Evolutionary conservation across 495 filamentous ascomycete genomes (phyloP).

Genomic region (Pyrenula massariospora): DNA sequence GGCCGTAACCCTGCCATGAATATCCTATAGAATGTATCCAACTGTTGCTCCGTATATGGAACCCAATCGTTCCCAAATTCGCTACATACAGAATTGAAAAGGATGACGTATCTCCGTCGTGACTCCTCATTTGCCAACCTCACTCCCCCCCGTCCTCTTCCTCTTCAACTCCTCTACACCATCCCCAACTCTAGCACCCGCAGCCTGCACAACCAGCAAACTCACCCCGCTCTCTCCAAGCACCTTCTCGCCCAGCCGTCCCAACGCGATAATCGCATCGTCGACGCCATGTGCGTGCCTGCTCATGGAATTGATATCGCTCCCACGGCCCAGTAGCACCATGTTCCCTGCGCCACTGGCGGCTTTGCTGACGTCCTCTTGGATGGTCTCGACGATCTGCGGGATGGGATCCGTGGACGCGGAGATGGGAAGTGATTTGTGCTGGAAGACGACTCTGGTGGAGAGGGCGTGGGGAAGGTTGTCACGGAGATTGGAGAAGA

Average conservation of each 20-base stretch:
- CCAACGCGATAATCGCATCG: not conserved
- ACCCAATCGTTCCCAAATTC: too few relatives aligned
- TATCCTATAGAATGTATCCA: too few relatives aligned
- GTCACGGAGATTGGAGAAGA: conserved; percentile 52
- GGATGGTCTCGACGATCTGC: not conserved
- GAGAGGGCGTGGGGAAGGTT: conserved; percentile 47
- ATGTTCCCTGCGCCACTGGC: not conserved
- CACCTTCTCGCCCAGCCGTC: not conserved
- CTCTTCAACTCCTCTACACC: not conserved
- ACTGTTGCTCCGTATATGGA: too few relatives aligned
- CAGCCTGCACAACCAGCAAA: not conserved
- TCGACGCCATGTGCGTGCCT: not conserved
- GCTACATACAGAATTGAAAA: too few relatives aligned
- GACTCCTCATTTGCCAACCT: too few relatives aligned
- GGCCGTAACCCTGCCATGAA: too few relatives aligned
- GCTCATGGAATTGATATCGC: not conserved
- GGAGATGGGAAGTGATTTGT: conserved; percentile 13
- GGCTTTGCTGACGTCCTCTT: not conserved
- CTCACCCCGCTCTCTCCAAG: not conserved
- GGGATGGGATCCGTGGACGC: not conserved
- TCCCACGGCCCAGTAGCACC: not conserved
- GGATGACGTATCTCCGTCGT: too few relatives aligned
- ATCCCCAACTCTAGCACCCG: too few relatives aligned
- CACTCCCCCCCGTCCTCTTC: not conserved
- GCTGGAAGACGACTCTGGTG: conserved; percentile 48